These are phyloP conservation scores for Thelephora ganbajun DNA, from an alignment of 768 basidiomycete genomes.

Conservation along the genomic window DNA sequence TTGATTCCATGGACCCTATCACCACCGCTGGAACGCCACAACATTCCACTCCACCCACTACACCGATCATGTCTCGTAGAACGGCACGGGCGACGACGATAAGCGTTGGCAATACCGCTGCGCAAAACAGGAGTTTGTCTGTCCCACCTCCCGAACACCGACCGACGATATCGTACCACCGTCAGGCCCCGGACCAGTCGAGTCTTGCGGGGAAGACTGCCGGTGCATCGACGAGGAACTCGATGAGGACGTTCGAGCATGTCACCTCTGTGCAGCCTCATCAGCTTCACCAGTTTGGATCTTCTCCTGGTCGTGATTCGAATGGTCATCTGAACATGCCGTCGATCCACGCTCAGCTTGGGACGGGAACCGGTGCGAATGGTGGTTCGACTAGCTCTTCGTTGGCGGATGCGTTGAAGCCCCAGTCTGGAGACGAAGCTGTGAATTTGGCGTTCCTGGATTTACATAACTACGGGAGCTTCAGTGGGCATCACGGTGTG, in stretches of 20 bases:
- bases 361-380: background rate
- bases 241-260: background rate
- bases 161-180: slow-evolving; percentile 23
- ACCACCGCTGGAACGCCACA: background rate
- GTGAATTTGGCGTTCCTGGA: slow-evolving; percentile 58
- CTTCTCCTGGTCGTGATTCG: slow-evolving; percentile 5
- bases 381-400: slow-evolving; percentile 7
- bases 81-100: background rate
- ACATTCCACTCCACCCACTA: slow-evolving; percentile 22
- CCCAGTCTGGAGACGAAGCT: slow-evolving; percentile 13
- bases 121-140: slow-evolving; percentile 26
- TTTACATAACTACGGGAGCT: slow-evolving; percentile 46
- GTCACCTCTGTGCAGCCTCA: background rate
- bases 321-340: slow-evolving; percentile 1
- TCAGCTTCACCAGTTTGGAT: background rate
- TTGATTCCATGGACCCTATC: background rate
- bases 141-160: slow-evolving; percentile 44
- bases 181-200: slow-evolving; percentile 13
- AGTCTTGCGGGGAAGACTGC: slow-evolving; percentile 12
- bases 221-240: slow-evolving; percentile 6
- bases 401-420: slow-evolving; percentile 14
- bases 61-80: slow-evolving; percentile 25
- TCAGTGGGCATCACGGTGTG: slow-evolving; percentile 3
- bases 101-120: slow-evolving; percentile 1
- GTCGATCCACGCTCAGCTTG: background rate